Evolutionary conservation across 805 yeast species (phyloP).

Genomic region (Ogataea paradorogensis): DNA sequence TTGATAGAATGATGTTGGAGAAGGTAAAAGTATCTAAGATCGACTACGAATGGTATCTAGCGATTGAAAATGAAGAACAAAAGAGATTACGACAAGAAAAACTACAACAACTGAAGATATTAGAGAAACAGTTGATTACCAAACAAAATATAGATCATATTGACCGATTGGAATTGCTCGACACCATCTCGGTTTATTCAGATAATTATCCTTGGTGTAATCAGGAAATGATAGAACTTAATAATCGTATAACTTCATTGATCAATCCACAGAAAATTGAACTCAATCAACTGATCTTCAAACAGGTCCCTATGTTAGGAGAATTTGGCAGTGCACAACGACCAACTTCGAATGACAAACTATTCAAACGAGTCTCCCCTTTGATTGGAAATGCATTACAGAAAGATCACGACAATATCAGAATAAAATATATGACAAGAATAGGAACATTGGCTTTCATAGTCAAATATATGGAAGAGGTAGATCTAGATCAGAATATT

Average conservation of each 20-base stretch:
- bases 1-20: not conserved
- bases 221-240: not conserved
- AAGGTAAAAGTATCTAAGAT: not conserved
- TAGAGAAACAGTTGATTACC: not conserved
- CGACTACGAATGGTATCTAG: slow-evolving; percentile 2
- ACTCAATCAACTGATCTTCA: not conserved
- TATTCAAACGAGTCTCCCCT: not conserved
- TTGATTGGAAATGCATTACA: slow-evolving; percentile 8
- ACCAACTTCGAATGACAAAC: slow-evolving; percentile 2
- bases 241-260: not conserved
- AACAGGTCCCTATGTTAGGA: slow-evolving; percentile 6
- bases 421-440: slow-evolving; percentile 10
- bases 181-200: not conserved
- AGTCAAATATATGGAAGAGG: slow-evolving; percentile 2
- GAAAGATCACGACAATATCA: slow-evolving; percentile 20
- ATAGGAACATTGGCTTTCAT: slow-evolving; percentile 15
- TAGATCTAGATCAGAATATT: slow-evolving; percentile 25
- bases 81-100: not conserved
- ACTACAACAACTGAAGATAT: not conserved
- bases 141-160: not conserved
- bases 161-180: not conserved
- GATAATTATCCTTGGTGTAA: slow-evolving; percentile 11
- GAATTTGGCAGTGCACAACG: slow-evolving; percentile 9
- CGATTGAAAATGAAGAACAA: not conserved
- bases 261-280: slow-evolving; percentile 2